These are phyloP conservation scores for Spinellus fusiger DNA, from an alignment of 192 early-diverging fungal species.

Conservation along the genomic window DNA sequence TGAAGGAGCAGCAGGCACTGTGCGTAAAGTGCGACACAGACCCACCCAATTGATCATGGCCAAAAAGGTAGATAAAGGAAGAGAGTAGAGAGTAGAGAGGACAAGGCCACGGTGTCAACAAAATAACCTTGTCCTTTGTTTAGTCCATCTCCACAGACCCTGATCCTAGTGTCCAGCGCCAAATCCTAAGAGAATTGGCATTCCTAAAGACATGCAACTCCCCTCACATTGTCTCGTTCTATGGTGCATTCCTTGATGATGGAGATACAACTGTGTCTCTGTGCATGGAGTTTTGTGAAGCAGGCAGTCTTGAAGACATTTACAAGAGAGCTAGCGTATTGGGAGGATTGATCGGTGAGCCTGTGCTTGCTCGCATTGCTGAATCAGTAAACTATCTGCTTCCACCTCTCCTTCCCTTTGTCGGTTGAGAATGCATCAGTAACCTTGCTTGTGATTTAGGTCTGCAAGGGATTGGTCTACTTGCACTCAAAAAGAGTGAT, in stretches of 20 bases:
- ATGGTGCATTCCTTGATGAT: constrained; percentile 85
- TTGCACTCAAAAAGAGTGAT: constrained; percentile 83
- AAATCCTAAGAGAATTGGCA: constrained; percentile 88
- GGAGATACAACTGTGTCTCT: constrained; percentile 78
- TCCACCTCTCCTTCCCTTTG: background rate
- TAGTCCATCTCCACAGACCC: constrained; percentile 58
- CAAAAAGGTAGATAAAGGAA: constrained; percentile 65
- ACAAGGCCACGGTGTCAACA: background rate
- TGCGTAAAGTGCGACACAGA: constrained; percentile 76
- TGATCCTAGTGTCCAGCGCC: constrained; percentile 65
- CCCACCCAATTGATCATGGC: constrained; percentile 83
- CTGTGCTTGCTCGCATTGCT: constrained; percentile 83
- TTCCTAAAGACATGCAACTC: constrained; percentile 86
- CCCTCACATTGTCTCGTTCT: constrained; percentile 91
- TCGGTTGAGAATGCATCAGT: background rate
- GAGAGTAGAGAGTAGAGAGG: background rate
- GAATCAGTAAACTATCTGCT: constrained; percentile 49
- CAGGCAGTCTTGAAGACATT: constrained; percentile 88
- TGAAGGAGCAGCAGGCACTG: constrained; percentile 85
- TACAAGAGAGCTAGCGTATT: constrained; percentile 70
- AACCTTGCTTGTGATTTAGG: constrained; percentile 12
- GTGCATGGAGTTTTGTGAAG: constrained; percentile 96
- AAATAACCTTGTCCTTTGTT: background rate
- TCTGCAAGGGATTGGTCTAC: constrained; percentile 87
- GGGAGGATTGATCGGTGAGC: constrained; percentile 80